Base-by-base conservation (phyloP, 202 grass and related monocot species). In the Digitaria exilis region DNA sequence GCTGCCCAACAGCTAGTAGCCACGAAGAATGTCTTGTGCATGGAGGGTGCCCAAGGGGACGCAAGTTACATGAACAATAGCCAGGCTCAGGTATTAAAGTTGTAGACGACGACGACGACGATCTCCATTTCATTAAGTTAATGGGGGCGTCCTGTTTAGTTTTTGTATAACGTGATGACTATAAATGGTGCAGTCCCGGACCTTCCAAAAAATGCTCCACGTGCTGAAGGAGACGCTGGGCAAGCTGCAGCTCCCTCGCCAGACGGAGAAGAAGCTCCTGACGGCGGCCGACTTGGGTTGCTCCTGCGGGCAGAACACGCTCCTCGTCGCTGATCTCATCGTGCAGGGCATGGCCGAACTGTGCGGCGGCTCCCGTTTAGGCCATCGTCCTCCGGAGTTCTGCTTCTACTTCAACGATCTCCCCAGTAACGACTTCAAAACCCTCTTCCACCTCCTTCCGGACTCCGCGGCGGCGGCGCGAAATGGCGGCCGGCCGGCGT, bases 351-450 rank as follows among this genome's bases (percentile, higher is more conserved):
- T 69, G 68, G 30, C 68, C 0, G 43, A 29, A 5, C 0, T 29
- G 22, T 70, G n/a, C n/a, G n/a, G 48, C 1, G 6, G 4, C 12
- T 26, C 41, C 42, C n/a, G 1, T 0, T n/a, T n/a, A n/a, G 22
- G 41, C 42, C 66, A 41, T 11, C 11, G 0, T 17, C 39, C 67
- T 7, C 68, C 68, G 2, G 68, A 71, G 24, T 48, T 71, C 22
- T 49, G 42, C 43, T 9, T 71, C 43, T 71, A 48, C 68, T 71
- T 71, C 68, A 48, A 42, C 68, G 68, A 71, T 7, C 68, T 71
- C 1, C 68, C 68, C 22, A 71, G 68, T 43, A 71, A 71, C 42
- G 68, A 71, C 43, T 71, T 71, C 68, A 71, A 71, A 24, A 71
- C 42, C n/a, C 68, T 71, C 43, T 71, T 71, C 68, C 68, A 9